Evolutionary conservation across 768 basidiomycete genomes (phyloP).

Genomic region (Neoboletus magnificus): DNA sequence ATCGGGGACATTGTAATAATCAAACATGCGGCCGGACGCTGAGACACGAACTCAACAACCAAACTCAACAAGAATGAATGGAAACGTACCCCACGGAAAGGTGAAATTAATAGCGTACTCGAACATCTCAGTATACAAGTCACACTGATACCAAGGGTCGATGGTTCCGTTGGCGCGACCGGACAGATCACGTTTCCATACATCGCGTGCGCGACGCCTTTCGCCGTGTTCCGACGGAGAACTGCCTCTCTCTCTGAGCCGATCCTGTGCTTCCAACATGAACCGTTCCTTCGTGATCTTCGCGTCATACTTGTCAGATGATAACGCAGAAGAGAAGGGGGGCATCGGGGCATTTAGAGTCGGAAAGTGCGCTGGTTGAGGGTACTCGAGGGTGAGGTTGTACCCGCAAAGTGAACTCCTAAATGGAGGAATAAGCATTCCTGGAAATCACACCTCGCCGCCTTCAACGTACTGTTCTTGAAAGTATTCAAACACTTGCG

Average conservation of each 20-base stretch:
- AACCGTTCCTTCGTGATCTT: constrained; percentile 10
- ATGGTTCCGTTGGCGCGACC: constrained; percentile 54
- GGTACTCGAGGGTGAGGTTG: constrained; percentile 65
- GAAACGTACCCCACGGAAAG: constrained; percentile 50
- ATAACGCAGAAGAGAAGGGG: accelerated
- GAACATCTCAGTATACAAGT: constrained; percentile 56
- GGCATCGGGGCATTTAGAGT: constrained; percentile 6
- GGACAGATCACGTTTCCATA: constrained; percentile 46
- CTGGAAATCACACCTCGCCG: not conserved
- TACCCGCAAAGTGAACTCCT: constrained; percentile 64
- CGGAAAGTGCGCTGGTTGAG: constrained; percentile 53
- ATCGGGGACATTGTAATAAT: constrained; percentile 49
- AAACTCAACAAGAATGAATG: not conserved
- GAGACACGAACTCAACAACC: not conserved
- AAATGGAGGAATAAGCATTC: constrained; percentile 1
- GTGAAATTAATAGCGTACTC: constrained; percentile 74
- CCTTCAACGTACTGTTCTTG: constrained; percentile 52
- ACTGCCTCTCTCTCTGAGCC: constrained; percentile 13
- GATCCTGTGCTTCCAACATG: constrained; percentile 11
- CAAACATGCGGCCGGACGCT: constrained; percentile 31
- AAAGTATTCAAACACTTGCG: constrained; percentile 65
- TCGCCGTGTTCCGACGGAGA: constrained; percentile 19
- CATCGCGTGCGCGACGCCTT: constrained; percentile 18
- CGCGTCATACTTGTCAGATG: not conserved
- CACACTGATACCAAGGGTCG: constrained; percentile 60